Evolutionary conservation across 768 basidiomycete species (phyloP).

Genomic region (Psilocybe sp.): DNA sequence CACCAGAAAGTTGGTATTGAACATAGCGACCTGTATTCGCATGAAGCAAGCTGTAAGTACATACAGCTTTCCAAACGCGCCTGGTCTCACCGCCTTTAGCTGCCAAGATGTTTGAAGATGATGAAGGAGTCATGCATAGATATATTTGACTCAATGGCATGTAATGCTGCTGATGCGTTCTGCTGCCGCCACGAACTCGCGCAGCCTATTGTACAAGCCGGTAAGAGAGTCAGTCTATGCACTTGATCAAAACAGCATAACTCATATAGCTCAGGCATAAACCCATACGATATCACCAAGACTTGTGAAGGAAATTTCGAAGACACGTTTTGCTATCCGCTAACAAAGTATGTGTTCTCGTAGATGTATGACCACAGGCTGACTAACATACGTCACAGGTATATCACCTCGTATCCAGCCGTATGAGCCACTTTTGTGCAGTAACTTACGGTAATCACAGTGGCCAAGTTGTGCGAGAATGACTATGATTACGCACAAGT

Average conservation of each 20-base stretch:
- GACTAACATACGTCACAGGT: conserved; percentile 26
- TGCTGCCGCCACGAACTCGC: conserved; percentile 18
- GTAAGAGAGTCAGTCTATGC: background rate
- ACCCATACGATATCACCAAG: conserved; percentile 70
- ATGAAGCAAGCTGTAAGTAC: too few relatives aligned
- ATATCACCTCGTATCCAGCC: conserved; percentile 56
- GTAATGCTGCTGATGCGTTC: background rate
- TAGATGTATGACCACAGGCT: background rate
- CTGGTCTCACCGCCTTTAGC: background rate
- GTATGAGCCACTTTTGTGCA: too few relatives aligned
- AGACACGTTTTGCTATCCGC: conserved; percentile 57
- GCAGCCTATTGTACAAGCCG: conserved; percentile 1
- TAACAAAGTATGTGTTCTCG: conserved; percentile 29
- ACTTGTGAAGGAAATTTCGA: conserved; percentile 47
- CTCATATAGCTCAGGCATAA: conserved; percentile 29
- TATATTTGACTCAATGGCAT: background rate
- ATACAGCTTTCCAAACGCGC: too few relatives aligned
- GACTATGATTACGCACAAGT: too few relatives aligned
- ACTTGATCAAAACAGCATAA: background rate
- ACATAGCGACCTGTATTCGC: too few relatives aligned
- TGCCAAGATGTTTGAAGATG: conserved; percentile 3
- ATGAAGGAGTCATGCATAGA: conserved; percentile 2
- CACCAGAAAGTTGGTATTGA: too few relatives aligned
- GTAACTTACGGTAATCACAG: too few relatives aligned
- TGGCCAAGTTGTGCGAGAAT: too few relatives aligned